Percentiles rank a stretch among this genome's conserved stretches.
phyloP scores from a whole-genome alignment of 2,329 filamentous ascomycete species.

The Aureobasidium sp. region DNA sequence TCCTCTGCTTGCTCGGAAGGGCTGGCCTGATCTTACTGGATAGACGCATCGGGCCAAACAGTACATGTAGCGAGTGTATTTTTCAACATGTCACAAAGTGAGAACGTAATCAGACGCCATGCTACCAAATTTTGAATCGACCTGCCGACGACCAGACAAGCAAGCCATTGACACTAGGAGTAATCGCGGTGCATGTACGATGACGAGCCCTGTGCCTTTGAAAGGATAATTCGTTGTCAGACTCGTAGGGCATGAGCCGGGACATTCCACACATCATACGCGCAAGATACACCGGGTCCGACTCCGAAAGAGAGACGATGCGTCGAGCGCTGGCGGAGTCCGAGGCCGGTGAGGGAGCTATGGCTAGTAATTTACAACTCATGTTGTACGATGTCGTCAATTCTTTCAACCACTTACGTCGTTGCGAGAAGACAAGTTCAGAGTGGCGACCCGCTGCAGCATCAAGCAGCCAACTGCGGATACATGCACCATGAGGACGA shows the following conservation, averaged over 20 bases:
- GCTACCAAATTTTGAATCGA: background rate
- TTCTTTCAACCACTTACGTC: background rate
- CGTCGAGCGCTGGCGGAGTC: background rate
- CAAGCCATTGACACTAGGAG: background rate
- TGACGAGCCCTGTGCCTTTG: background rate
- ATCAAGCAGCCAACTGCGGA: background rate
- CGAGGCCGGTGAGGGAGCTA: background rate
- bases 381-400: background rate
- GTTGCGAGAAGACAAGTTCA: background rate
- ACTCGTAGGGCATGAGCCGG: background rate
- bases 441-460: background rate
- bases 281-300: background rate
- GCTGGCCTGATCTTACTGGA: background rate
- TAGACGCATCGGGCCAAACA: background rate
- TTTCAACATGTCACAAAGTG: conserved; percentile 6
- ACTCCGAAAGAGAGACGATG: background rate
- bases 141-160: background rate
- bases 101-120: background rate
- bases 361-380: background rate
- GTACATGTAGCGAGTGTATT: background rate
- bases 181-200: background rate
- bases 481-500: background rate
- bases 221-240: background rate
- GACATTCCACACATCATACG: background rate
- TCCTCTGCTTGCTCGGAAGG: background rate